Base-by-base conservation (phyloP, 1,139 yeast species). In the Candida sp. region DNA sequence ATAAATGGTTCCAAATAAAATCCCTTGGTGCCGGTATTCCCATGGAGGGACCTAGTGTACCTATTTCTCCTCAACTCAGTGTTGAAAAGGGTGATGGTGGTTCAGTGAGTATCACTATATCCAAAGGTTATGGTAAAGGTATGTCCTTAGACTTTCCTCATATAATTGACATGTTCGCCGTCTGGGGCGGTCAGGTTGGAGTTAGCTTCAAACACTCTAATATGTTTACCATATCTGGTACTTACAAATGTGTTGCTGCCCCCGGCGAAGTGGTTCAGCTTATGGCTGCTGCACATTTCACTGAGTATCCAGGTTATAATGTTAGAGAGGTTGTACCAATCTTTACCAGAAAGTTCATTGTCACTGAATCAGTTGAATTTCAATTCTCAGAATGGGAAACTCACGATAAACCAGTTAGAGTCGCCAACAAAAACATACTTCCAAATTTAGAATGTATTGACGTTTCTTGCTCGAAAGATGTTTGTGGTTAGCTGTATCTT, bases 211-310 rank as follows among this genome's bases (percentile, higher is more conserved):
- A 27, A 27, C 39, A 37, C 19, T 15, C 21, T 8, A 27, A 21
- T 27, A 12, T 32, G n/a, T 37, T 37, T 21, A 37, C 15, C 5
- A 37, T 33, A 25, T 21, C 44, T 5, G 49, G 45, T 7, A 11
- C 41, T 15, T 48, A 40, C 12, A 36, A 48, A n/a, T 58, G 63
- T 40, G 38, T 40, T 21, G 49, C 50, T 11, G 44, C 25, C 4
- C 40, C 43, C 4, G 56, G 56, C 5, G 41, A 48, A 22, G 44
- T 41, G 38, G 60, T 50, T 4, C 62, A 47, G 23, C 23, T 48
- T n/a, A 43, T 45, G 36, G 45, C 48, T 23, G 42, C 43, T 23
- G 49, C 51, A 8, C 47, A 35, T 32, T 43, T 41, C 22, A 45
- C 41, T 19, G 47, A 45, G 21, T 37, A 25, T 29, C 30, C 39